Conservation (phyloP, 495 filamentous ascomycete genomes). For the Bathelium albidoporum region DNA sequence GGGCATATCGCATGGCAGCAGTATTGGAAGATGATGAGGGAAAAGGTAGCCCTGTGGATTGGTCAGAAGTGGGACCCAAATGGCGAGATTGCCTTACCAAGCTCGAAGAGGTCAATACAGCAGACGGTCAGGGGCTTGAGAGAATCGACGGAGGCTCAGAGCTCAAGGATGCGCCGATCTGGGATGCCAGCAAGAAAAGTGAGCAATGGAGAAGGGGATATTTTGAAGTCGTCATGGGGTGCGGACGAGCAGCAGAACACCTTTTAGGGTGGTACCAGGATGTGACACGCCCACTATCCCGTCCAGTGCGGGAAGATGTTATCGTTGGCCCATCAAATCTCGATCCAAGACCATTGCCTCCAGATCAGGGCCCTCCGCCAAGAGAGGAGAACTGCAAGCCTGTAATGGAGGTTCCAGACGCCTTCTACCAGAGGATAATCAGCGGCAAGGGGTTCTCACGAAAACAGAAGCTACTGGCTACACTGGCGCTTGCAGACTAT, state of each 20-base stretch:
- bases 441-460: conserved; percentile 64
- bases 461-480: conserved; percentile 65
- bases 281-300: conserved; percentile 40
- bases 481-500: conserved; percentile 71
- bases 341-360: conserved; percentile 58
- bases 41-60: conserved; percentile 47
- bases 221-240: conserved; percentile 65
- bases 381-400: conserved; percentile 61
- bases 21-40: conserved; percentile 28
- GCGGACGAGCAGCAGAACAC: conserved; percentile 65
- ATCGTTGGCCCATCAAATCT: conserved; percentile 78
- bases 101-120: conserved; percentile 40
- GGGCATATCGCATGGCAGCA: conserved; percentile 24
- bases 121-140: conserved; percentile 56
- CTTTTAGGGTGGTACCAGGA: conserved; percentile 68
- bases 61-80: conserved; percentile 48
- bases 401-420: conserved; percentile 54
- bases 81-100: conserved; percentile 41
- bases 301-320: conserved; percentile 49
- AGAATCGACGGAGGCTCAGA: conserved; percentile 46
- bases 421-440: conserved; percentile 67
- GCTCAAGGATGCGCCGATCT: not conserved
- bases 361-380: conserved; percentile 45
- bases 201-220: conserved; percentile 79
- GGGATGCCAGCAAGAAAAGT: conserved; percentile 60